These are phyloP conservation scores for Xylaria acuta DNA, from an alignment of 495 filamentous ascomycete species.

Conservation along the genomic window DNA sequence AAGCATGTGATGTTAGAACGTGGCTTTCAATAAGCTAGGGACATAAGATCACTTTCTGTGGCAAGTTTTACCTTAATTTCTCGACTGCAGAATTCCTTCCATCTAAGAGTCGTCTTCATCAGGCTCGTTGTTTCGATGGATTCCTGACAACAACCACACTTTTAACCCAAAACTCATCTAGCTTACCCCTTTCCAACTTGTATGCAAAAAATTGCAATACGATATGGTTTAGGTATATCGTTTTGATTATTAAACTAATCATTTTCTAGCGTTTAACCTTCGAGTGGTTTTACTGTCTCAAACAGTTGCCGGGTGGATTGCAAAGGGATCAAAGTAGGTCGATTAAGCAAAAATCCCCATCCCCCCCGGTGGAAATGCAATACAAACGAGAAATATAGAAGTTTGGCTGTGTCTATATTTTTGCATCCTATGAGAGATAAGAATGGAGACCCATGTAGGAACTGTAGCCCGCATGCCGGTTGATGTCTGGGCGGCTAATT, in stretches of 20 bases:
- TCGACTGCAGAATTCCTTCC: not conserved
- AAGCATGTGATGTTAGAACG: not conserved
- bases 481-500: no score
- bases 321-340: no score
- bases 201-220: not conserved
- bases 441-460: no score
- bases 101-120: not conserved
- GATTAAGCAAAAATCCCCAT: no score
- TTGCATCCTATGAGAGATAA: no score
- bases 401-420: no score
- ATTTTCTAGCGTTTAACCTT: not conserved
- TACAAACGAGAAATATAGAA: no score
- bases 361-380: no score
- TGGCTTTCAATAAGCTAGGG: not conserved
- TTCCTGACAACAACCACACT: not conserved
- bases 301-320: not conserved
- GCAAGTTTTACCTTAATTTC: not conserved
- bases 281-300: not conserved
- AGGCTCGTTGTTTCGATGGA: not conserved
- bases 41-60: not conserved
- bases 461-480: no score
- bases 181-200: not conserved
- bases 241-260: not conserved
- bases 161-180: not conserved
- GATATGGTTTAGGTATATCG: not conserved